Conservation (phyloP, 306 rosid species). For the Quercus robur region DNA sequence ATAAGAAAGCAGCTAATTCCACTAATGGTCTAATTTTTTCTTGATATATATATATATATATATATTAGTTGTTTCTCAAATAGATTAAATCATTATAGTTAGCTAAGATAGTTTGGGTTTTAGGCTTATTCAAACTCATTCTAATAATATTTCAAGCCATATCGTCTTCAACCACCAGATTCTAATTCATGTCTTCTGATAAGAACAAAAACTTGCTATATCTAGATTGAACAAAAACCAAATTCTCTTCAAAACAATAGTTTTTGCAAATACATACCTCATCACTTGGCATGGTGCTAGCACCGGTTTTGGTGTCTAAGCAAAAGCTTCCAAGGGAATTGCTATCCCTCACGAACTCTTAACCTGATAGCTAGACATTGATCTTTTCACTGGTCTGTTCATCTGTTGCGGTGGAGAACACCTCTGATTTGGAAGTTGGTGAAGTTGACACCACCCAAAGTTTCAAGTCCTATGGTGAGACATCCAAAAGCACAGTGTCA, state of each 20-base stretch:
- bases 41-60: no score
- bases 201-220: background rate
- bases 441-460: constrained; percentile 32
- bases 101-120: no score
- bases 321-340: background rate
- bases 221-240: background rate
- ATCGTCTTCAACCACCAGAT: background rate
- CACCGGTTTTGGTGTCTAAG: constrained; percentile 66
- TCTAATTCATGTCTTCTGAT: constrained; percentile 36
- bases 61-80: no score
- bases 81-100: no score
- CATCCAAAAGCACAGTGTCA: no score
- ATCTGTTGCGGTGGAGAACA: constrained; percentile 91
- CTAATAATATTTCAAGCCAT: background rate
- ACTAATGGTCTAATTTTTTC: no score
- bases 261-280: constrained; percentile 48
- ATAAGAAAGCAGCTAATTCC: no score
- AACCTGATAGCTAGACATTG: constrained; percentile 67
- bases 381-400: constrained; percentile 93
- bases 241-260: background rate
- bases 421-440: constrained; percentile 97
- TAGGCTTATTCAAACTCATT: no score
- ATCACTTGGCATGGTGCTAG: constrained; percentile 82
- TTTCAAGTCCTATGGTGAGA: no score
- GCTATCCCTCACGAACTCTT: constrained; percentile 83